These are phyloP conservation scores for Bolboschoenus planiculmis DNA, from an alignment of 176 grass and related monocot species.

Conservation along the genomic window DNA sequence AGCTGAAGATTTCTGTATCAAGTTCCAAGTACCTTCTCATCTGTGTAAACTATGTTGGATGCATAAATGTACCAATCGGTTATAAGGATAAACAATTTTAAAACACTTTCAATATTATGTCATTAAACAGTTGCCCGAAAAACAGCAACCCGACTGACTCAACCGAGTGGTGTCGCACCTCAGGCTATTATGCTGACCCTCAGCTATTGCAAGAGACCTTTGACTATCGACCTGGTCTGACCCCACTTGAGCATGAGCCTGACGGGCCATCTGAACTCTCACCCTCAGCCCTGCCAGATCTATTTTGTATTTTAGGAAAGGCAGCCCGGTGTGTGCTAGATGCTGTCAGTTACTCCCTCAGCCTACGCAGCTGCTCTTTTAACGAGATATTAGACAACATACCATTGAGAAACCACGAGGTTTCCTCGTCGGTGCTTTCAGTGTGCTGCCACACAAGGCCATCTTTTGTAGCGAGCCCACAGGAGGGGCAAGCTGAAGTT, in stretches of 20 bases:
- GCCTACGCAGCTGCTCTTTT: slow-evolving; percentile 60
- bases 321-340: slow-evolving; percentile 59
- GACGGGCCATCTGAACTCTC: slow-evolving; percentile 36
- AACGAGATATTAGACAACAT: slow-evolving; percentile 70
- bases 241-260: slow-evolving; percentile 36
- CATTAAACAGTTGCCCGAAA: not conserved
- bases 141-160: slow-evolving; percentile 25
- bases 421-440: slow-evolving; percentile 85
- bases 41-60: not conserved
- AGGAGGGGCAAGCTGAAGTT: slow-evolving; percentile 46
- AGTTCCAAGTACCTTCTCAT: not conserved
- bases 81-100: not conserved
- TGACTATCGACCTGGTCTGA: slow-evolving; percentile 71
- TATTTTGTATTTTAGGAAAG: slow-evolving; percentile 71
- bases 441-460: slow-evolving; percentile 70
- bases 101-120: not conserved
- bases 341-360: slow-evolving; percentile 65
- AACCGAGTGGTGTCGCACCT: slow-evolving; percentile 68
- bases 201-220: slow-evolving; percentile 72
- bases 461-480: slow-evolving; percentile 46
- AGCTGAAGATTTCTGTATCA: not conserved
- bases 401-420: slow-evolving; percentile 61
- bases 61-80: not conserved
- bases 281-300: slow-evolving; percentile 57
- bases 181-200: slow-evolving; percentile 67